Evolutionary conservation across 2,329 filamentous ascomycete species (phyloP).

Genomic region (Ambrosiella cleistominuta): DNA sequence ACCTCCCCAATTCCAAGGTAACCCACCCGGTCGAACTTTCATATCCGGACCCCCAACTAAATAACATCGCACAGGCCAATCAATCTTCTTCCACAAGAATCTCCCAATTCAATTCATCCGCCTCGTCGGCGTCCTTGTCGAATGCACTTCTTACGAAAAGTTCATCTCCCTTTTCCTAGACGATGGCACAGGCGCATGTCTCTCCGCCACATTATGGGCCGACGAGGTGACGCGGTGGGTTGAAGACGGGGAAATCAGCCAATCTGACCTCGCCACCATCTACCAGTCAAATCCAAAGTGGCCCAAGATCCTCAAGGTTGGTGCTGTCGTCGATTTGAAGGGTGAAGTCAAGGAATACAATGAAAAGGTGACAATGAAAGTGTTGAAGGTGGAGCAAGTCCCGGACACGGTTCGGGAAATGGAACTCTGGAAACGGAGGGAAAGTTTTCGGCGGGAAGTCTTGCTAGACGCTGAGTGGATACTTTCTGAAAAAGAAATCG

Average conservation of each 20-base stretch:
- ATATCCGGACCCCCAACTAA: slow-evolving; percentile 17
- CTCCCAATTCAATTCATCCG: too few species aligned
- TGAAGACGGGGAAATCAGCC: background rate
- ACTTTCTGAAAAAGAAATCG: slow-evolving; percentile 29
- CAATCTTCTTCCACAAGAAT: too few species aligned
- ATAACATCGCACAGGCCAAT: too few species aligned
- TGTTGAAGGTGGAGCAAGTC: slow-evolving; percentile 32
- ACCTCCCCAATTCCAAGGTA: slow-evolving; percentile 37
- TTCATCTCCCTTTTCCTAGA: slow-evolving; percentile 41
- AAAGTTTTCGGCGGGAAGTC: slow-evolving; percentile 31
- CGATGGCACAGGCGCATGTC: slow-evolving; percentile 37
- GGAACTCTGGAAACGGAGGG: slow-evolving; percentile 38
- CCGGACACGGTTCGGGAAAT: slow-evolving; percentile 39
- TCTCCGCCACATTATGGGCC: too few species aligned
- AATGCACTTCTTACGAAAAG: slow-evolving; percentile 14
- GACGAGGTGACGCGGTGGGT: too few species aligned
- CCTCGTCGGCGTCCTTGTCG: too few species aligned
- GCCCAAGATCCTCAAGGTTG: slow-evolving; percentile 16
- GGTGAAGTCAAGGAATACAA: slow-evolving; percentile 32
- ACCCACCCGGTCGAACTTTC: background rate
- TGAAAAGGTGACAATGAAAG: slow-evolving; percentile 32
- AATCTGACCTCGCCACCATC: too few species aligned
- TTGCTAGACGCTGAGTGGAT: slow-evolving; percentile 34
- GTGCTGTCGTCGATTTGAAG: slow-evolving; percentile 39
- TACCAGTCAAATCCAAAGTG: background rate